phyloP scores from a whole-genome alignment of 768 basidiomycete genomes.

The Naganishia friedmannii region DNA sequence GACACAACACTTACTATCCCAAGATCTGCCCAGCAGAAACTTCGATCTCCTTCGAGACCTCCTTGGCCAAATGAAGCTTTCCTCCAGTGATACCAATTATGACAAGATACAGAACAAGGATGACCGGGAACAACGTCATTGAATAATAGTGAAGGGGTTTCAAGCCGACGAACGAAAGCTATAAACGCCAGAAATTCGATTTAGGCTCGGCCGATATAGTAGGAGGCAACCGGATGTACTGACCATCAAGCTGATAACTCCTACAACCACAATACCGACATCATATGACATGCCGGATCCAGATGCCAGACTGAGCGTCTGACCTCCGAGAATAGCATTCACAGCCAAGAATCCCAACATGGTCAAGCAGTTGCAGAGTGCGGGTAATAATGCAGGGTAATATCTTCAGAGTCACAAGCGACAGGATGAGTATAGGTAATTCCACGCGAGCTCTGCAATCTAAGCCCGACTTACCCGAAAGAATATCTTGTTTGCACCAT shows the following conservation, averaged over 20 bases:
- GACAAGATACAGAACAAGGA: constrained; percentile 46
- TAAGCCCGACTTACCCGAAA: constrained; percentile 55
- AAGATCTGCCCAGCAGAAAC: constrained; percentile 29
- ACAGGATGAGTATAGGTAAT: too few relatives aligned
- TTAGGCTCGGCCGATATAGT: not conserved
- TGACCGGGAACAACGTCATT: constrained; percentile 47
- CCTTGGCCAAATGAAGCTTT: constrained; percentile 39
- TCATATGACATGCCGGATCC: constrained; percentile 58
- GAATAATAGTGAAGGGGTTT: constrained; percentile 48
- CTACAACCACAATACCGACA: constrained; percentile 55
- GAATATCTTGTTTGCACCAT: constrained; percentile 71
- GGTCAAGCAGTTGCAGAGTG: constrained; percentile 60
- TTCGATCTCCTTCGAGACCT: constrained; percentile 29
- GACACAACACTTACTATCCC: constrained; percentile 21
- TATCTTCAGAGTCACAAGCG: constrained; percentile 44
- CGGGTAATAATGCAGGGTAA: constrained; percentile 50
- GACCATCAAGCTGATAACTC: constrained; percentile 47
- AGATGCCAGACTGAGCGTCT: constrained; percentile 63
- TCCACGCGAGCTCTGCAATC: constrained; percentile 34
- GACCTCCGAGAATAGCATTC: constrained; percentile 68
- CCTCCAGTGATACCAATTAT: constrained; percentile 41
- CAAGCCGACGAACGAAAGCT: constrained; percentile 50
- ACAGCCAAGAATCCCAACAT: constrained; percentile 66
- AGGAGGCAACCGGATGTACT: constrained; percentile 18
- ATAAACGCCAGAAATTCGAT: not conserved